Conservation (phyloP, 2,329 filamentous ascomycete genomes). For the Pseudogymnoascus sp. region DNA sequence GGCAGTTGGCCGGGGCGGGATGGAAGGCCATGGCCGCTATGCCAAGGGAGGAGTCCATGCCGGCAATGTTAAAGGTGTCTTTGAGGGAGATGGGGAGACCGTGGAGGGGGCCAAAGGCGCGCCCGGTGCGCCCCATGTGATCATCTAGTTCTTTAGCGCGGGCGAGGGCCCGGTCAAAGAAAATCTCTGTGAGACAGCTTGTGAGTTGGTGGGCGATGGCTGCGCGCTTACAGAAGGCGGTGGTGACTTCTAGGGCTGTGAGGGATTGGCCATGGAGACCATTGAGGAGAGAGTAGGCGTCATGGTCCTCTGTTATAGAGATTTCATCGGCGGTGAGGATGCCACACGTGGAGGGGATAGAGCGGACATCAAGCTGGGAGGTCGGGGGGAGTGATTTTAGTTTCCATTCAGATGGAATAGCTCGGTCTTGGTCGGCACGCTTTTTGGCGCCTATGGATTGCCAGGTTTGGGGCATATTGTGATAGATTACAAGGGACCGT, state of each 20-base stretch:
- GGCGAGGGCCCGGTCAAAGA: conserved; percentile 39
- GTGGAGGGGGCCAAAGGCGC: conserved; percentile 49
- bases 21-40: conserved; percentile 46
- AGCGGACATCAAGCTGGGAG: conserved; percentile 19
- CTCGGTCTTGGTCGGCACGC: conserved; percentile 19
- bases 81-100: conserved; percentile 51
- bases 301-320: conserved; percentile 23
- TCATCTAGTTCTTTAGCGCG: conserved; percentile 38
- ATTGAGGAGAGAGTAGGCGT: conserved; percentile 23
- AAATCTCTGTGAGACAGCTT: conserved; percentile 39
- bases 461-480: conserved; percentile 12
- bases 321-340: conserved; percentile 22
- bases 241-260: conserved; percentile 31
- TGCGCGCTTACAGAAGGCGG: conserved; percentile 42
- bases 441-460: conserved; percentile 18
- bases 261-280: conserved; percentile 16
- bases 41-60: conserved; percentile 42
- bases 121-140: conserved; percentile 31
- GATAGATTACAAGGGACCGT: not conserved
- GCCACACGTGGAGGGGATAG: conserved; percentile 18
- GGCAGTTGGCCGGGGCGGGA: conserved; percentile 43
- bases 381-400: conserved; percentile 17
- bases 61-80: conserved; percentile 51
- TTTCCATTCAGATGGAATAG: conserved; percentile 23
- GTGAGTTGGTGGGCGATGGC: conserved; percentile 40